Evolutionary conservation across 2,329 filamentous ascomycete species (phyloP), one percentile per base, ranked within the genome.

Genomic region (Alternaria triticina): DNA sequence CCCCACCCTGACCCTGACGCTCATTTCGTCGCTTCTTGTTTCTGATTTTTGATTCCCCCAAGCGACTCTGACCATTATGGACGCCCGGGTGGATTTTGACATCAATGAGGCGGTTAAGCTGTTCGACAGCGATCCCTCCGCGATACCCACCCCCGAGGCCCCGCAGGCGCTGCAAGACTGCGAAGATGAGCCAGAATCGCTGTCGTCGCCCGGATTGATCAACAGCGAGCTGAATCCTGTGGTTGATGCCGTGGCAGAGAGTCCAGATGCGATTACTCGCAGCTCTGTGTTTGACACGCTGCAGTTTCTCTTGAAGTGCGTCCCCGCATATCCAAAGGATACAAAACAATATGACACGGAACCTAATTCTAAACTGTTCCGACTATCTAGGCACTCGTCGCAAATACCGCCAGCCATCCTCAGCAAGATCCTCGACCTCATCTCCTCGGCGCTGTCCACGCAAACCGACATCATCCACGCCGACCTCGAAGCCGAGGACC

Each of bases 241-340:
- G 65, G 89, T 97, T 66, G 96, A 98, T 79, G 91, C 93, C 28
- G 89, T 99, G 27, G 94, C 94, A 58, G 94, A 96, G 77, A 97
- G 91, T 77, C 94, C 96, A 54, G 95, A 97, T 81, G 91, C 92
- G 64, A 90, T 99, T 70, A 90, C 89, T 66, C 90, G 90, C 81
- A 88, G 89, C 74, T 87, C 89, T 55, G 87, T 90, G 69, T 94
- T 98, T 83, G 95, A 99, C 83, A 97, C 94, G 66, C 82, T 99
- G 72, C 95, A 97, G 81, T 97, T 97, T 77, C 85, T 99, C 63
- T 87, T 99, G 83, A 99, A 99, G 95, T 98, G 89, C 85, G 93
- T 88, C 76, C 86, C 88, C 82, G 85, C 83, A 78, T 86, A 83
- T 77, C 78, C 75, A 74, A 70, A 74, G 62, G 36, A 74, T 64